A percentile compares a stretch with the other conserved stretches of the same genome.
Evolutionary conservation across 1,284 basidiomycete genomes (phyloP).

Genomic region (Lentinus polychrous): DNA sequence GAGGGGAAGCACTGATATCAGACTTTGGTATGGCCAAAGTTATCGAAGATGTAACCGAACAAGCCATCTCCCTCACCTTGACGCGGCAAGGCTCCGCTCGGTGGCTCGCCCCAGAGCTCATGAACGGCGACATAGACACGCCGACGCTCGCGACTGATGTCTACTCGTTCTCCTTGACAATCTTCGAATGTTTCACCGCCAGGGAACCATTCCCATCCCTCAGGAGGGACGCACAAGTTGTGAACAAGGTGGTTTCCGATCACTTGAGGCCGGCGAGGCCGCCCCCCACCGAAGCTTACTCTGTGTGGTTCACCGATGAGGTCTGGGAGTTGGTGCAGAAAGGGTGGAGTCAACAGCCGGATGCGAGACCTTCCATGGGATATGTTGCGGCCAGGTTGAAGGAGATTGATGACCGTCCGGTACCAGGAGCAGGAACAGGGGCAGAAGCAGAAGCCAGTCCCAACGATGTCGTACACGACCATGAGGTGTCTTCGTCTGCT

Average conservation of each 20-base stretch:
- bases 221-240: slow-evolving; percentile 40
- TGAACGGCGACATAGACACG: slow-evolving; percentile 29
- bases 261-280: slow-evolving; percentile 35
- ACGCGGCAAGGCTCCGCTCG: slow-evolving; percentile 39
- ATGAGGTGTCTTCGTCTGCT: background rate
- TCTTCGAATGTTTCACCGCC: slow-evolving; percentile 46
- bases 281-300: slow-evolving; percentile 17
- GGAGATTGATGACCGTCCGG: background rate
- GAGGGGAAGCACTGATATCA: slow-evolving; percentile 42
- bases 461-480: background rate
- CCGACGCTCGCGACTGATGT: slow-evolving; percentile 42
- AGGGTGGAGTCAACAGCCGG: slow-evolving; percentile 4
- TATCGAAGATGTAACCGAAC: slow-evolving; percentile 45
- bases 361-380: slow-evolving; percentile 5
- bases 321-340: slow-evolving; percentile 9
- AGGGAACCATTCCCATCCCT: slow-evolving; percentile 40
- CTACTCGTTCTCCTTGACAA: slow-evolving; percentile 52
- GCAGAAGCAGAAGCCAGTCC: background rate
- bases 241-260: slow-evolving; percentile 33
- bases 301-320: slow-evolving; percentile 33
- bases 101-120: slow-evolving; percentile 55
- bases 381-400: slow-evolving; percentile 3
- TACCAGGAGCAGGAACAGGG: background rate
- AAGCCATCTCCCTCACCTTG: slow-evolving; percentile 33
- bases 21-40: slow-evolving; percentile 60